phyloP scores from a whole-genome alignment of 2,329 filamentous ascomycete species.

The Ophiostoma perfectum region DNA sequence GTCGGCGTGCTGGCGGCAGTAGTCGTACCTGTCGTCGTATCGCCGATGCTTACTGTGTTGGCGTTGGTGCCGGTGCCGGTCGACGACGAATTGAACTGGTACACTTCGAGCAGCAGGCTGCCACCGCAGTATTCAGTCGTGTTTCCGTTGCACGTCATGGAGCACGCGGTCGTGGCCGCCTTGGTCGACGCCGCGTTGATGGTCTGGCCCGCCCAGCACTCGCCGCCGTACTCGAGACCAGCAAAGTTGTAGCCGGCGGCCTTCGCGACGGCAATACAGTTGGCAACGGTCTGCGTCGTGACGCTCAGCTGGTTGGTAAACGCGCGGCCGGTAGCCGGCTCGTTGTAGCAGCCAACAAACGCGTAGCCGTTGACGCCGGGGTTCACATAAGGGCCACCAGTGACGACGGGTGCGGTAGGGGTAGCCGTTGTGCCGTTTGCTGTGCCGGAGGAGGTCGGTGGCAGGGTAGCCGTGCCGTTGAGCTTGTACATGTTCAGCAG shows the following conservation, averaged over 20 bases:
- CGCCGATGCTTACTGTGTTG: neutral
- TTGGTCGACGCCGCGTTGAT: constrained; percentile 27
- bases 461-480: constrained; percentile 23
- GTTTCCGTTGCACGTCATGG: constrained; percentile 29
- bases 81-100: constrained; percentile 22
- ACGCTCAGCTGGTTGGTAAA: constrained; percentile 22
- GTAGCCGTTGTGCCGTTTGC: neutral
- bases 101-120: constrained; percentile 24
- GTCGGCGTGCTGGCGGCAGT: neutral
- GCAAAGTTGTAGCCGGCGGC: constrained; percentile 35
- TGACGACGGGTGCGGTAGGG: constrained; percentile 24
- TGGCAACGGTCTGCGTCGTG: constrained; percentile 26
- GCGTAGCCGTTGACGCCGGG: constrained; percentile 31
- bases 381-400: constrained; percentile 33
- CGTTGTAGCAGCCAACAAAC: constrained; percentile 35
- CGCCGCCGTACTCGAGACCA: constrained; percentile 48
- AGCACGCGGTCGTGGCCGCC: constrained; percentile 30
- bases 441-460: neutral
- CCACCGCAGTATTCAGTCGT: constrained; percentile 27
- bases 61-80: constrained; percentile 8
- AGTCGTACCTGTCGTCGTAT: neutral
- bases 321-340: constrained; percentile 27
- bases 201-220: constrained; percentile 31
- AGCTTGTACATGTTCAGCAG: constrained; percentile 27
- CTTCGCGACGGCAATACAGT: constrained; percentile 15